Base-by-base conservation (phyloP, 176 grass and related monocot species). In the Chloris gayana region DNA sequence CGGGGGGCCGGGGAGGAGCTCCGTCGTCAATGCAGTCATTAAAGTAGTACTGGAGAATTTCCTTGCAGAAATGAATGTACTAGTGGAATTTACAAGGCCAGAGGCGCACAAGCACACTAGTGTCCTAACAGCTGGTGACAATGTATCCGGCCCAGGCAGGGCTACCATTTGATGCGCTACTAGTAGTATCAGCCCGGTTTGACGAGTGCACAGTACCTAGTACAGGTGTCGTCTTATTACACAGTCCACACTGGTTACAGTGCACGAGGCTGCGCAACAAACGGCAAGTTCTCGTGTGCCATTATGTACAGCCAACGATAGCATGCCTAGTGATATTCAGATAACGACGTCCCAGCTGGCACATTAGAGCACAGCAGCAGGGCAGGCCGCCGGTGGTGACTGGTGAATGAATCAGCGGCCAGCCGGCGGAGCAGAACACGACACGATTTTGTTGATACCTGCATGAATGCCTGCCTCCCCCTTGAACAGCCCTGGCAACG, bases 401-500 rank as follows among this genome's bases (percentile, higher is more conserved):
- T 14, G 3, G 0, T 17, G 51, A 21, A 8, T n/a, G 18, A 19
- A 21, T n/a, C 51, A 21, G 51, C 18, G 50, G 50, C 19, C 50
- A 19, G 47, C 46, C 46, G 47, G 12, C 60, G 30, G 14, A 7
- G 22, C 45, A 78, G 14, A 42, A 11, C 30, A 24, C 2, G 66
- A 56, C 65, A n/a, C 9, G 25, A 5, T 14, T n/a, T 60, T 45
- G 78, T 60, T 61, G 26, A 11, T 33, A 17, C 53, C 67, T 9
- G 29, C 51, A 61, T 70, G 66, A 81, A 66, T 38, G 76, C 30
- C 12, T 54, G 63, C 8, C 46, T n/a, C n/a, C n/a, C n/a, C n/a
- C n/a, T 69, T 57, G 17, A 80, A 25, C 5, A 56, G 47, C 45
- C 2, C 9, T 18, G 37, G 37, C 56, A 46, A 27, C 6, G 50